These are phyloP conservation scores for Glycyrrhiza uralensis DNA, from an alignment of 306 rosid species.

Conservation along the genomic window DNA sequence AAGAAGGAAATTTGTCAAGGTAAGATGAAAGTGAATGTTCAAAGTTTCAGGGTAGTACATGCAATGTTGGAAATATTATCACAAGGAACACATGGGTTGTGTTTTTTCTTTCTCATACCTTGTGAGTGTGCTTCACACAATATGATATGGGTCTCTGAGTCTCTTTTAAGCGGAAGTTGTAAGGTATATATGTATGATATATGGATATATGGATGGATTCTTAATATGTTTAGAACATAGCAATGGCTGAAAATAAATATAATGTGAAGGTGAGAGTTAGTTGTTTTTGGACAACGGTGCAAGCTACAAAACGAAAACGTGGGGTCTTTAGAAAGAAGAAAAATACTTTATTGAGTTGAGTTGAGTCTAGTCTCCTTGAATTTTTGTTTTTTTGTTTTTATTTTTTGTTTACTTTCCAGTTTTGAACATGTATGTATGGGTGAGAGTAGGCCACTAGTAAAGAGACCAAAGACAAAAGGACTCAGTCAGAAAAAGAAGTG, in stretches of 20 bases:
- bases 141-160: slow-evolving; percentile 13
- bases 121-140: slow-evolving; percentile 18
- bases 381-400: background rate
- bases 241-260: slow-evolving; percentile 21
- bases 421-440: slow-evolving; percentile 19
- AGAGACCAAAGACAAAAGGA: slow-evolving; percentile 22
- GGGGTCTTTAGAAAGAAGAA: background rate
- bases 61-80: slow-evolving; percentile 24
- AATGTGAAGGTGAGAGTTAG: slow-evolving; percentile 39
- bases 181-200: slow-evolving; percentile 36
- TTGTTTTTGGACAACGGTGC: slow-evolving; percentile 34
- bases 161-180: slow-evolving; percentile 1
- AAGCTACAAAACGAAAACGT: slow-evolving; percentile 8
- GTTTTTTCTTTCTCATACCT: slow-evolving; percentile 25
- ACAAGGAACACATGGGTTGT: slow-evolving; percentile 25
- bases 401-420: background rate
- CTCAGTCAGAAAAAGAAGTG: background rate
- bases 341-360: background rate
- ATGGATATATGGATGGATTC: background rate
- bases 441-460: slow-evolving; percentile 46
- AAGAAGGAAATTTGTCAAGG: background rate
- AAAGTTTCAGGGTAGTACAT: background rate
- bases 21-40: background rate
- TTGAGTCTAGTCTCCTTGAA: too few relatives aligned
- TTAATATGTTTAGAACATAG: background rate